phyloP scores from a whole-genome alignment of 78 protist species.

The Ministeria vibrans region DNA sequence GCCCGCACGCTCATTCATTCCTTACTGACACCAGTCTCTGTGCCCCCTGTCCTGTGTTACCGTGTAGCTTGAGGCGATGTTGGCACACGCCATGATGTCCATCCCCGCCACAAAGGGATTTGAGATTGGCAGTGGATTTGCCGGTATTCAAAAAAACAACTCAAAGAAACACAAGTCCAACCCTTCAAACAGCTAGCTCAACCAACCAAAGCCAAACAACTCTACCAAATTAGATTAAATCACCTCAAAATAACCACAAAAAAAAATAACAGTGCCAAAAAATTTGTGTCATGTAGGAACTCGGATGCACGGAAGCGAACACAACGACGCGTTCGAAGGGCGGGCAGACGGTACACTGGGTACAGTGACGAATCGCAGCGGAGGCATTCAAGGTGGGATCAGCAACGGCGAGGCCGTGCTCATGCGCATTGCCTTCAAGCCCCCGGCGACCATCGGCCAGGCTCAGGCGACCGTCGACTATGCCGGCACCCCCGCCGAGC shows the following conservation, averaged over 20 bases:
- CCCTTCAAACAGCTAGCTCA: too few species aligned
- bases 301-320: conserved; percentile 35
- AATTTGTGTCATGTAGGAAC: too few species aligned
- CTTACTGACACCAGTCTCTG: too few species aligned
- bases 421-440: conserved; percentile 63
- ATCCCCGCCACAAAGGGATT: conserved; percentile 75
- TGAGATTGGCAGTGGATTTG: conserved; percentile 64
- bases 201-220: too few species aligned
- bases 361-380: conserved; percentile 50
- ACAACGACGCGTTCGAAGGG: conserved; percentile 49
- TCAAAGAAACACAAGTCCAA: too few species aligned
- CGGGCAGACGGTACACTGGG: conserved; percentile 30
- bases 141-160: too few species aligned
- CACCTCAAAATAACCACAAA: too few species aligned
- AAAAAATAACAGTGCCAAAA: too few species aligned
- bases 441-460: conserved; percentile 69
- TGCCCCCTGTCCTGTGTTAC: too few species aligned
- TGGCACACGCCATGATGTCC: conserved; percentile 76
- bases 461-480: conserved; percentile 33
- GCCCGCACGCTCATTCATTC: too few species aligned
- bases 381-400: conserved; percentile 78
- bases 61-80: conserved; percentile 58
- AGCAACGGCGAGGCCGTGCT: conserved; percentile 47
- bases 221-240: too few species aligned
- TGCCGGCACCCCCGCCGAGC: conserved; percentile 18